Evolutionary conservation across 2,329 filamentous ascomycete genomes (phyloP).

Genomic region (Cercospora sesami): DNA sequence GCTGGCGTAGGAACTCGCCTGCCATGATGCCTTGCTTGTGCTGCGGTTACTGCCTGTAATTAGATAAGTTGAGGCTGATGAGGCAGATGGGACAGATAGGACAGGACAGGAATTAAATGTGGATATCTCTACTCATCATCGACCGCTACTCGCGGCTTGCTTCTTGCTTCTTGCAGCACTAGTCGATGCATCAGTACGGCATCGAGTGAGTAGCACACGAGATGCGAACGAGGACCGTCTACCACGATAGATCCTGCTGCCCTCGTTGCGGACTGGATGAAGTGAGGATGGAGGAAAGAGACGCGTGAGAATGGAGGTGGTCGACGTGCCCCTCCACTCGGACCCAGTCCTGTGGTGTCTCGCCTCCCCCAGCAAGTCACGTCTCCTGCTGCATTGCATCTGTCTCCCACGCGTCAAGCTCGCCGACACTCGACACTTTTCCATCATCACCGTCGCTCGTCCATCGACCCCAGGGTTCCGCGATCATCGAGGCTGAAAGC

Average conservation of each 20-base stretch:
- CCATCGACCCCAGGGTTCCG: conserved; percentile 2
- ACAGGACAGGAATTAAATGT: not conserved
- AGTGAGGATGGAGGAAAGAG: not conserved
- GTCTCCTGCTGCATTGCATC: not conserved
- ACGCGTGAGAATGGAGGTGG: not conserved
- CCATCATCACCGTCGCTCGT: conserved; percentile 12
- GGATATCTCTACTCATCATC: conserved; percentile 9
- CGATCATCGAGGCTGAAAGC: conserved; percentile 11
- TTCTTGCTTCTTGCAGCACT: not conserved
- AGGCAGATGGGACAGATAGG: not conserved
- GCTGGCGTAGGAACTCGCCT: conserved; percentile 34
- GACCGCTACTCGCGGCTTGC: not conserved
- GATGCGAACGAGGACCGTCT: not conserved
- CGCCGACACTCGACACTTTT: conserved; percentile 27
- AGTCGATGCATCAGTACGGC: not conserved
- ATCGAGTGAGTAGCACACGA: not conserved
- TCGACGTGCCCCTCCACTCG: conserved; percentile 2
- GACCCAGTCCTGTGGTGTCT: not conserved
- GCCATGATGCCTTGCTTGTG: conserved; percentile 28
- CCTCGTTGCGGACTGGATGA: not conserved
- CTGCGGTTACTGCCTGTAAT: not conserved
- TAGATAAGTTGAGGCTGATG: no score
- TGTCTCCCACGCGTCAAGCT: conserved; percentile 17
- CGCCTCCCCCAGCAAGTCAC: conserved; percentile 4
- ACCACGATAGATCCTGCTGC: not conserved